Evolutionary conservation across 345 rosid genomes (phyloP), one percentile per base, ranked within the genome.

Genomic region (Toxicodendron radicans): DNA sequence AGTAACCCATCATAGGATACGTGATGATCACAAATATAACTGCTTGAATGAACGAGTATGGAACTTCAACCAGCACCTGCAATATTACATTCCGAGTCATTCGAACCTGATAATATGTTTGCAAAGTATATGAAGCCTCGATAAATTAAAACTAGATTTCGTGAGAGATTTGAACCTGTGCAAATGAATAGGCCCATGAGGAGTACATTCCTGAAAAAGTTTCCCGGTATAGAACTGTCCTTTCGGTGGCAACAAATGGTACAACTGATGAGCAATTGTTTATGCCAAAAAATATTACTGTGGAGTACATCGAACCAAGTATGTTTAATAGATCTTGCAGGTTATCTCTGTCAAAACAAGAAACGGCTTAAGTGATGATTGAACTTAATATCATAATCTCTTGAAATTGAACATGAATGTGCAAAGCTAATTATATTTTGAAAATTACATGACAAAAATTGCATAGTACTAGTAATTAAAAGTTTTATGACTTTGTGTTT

Each of bases 1-100:
- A 66, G 52, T 72, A 79, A 30, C 80, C 78, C 7, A 80, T 30
- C 78, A 66, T 83, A 2, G 80, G 76, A 78, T 78, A 83, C 38
- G 80, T 80, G 65, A 83, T 73, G 14, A 73, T 59, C 32, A 75
- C 53, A 52, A 80, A 83, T 14, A 72, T 59, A 46, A 73, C 24
- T 2, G 83, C 66, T 56, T 72, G 70, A n/a, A 21, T 35, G 10
- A 80, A 46, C 57, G 61, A 67, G 73, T 80, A 78, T 7, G 78
- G 78, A 41, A 78, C 66, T 68, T 78, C 80, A 51, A 73, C 64
- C 13, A 71, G n/a, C 59, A 76, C 66, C 75, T 46, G 62, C 66
- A 48, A 58, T 56, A 9, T 23, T 41, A 23, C 7, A 46, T 17
- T 71, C 46, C 18, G 33, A n/a, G 20, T 16, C 11, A 43, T 41